These are phyloP conservation scores for Begonia loranthoides DNA, from an alignment of 306 rosid species.

Conservation along the genomic window DNA sequence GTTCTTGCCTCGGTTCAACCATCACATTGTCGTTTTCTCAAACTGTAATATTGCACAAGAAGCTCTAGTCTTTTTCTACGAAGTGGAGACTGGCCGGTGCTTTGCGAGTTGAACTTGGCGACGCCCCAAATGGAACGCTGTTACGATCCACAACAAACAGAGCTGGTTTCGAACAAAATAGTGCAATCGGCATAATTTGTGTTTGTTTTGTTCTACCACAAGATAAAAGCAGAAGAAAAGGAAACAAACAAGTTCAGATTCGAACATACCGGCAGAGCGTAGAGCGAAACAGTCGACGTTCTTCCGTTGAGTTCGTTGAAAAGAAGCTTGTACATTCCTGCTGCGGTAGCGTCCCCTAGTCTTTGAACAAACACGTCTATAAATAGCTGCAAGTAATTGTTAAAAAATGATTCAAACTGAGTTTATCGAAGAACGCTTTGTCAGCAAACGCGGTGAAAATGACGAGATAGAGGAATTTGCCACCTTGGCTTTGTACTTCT, in stretches of 20 bases:
- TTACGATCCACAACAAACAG: slow-evolving; percentile 59
- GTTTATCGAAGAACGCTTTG: not conserved
- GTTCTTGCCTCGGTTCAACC: no score
- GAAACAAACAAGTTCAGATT: slow-evolving; percentile 3
- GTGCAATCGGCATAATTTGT: not conserved
- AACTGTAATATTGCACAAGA: no score
- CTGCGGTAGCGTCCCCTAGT: slow-evolving; percentile 94
- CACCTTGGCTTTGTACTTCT: slow-evolving; percentile 95
- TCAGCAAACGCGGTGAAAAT: not conserved
- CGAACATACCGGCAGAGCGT: slow-evolving; percentile 66
- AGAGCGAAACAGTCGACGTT: slow-evolving; percentile 54
- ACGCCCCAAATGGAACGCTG: slow-evolving; percentile 69
- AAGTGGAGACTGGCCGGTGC: slow-evolving; percentile 19
- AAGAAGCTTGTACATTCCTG: slow-evolving; percentile 83
- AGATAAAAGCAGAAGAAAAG: not conserved
- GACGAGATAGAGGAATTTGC: slow-evolving; percentile 3
- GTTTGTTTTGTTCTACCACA: no score
- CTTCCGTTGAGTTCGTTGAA: slow-evolving; percentile 42
- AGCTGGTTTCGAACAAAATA: slow-evolving; percentile 34
- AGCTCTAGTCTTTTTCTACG: slow-evolving; percentile 1
- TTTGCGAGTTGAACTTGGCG: slow-evolving; percentile 61
- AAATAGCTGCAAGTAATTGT: slow-evolving; percentile 50
- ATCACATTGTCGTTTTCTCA: no score
- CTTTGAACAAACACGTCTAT: slow-evolving; percentile 89
- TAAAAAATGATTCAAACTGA: no score